These are phyloP conservation scores for Daldinia bambusicola DNA, from an alignment of 495 filamentous ascomycete species.

Conservation along the genomic window DNA sequence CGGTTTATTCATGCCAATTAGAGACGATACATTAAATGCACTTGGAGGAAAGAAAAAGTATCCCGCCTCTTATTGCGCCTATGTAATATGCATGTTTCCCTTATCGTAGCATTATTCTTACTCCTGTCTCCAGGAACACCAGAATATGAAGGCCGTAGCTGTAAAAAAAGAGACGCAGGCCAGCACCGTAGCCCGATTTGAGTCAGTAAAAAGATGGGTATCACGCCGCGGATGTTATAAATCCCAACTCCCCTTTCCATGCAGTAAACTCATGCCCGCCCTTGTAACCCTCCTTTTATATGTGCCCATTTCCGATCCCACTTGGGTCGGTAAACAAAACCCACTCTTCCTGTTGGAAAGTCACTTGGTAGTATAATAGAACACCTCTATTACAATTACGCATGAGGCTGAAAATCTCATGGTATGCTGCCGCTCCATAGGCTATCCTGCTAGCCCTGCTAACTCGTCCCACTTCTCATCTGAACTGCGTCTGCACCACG, in stretches of 20 bases:
- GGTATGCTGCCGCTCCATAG: background rate
- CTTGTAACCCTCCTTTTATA: conserved; percentile 5
- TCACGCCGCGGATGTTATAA: conserved; percentile 38
- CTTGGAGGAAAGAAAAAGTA: background rate
- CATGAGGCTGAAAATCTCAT: background rate
- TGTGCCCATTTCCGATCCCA: conserved; percentile 20
- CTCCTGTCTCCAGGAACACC: background rate
- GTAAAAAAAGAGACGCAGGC: conserved; percentile 6
- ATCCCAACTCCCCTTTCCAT: conserved; percentile 41
- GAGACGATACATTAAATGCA: background rate
- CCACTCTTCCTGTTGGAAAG: conserved; percentile 7
- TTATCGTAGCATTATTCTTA: background rate
- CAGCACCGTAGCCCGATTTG: background rate
- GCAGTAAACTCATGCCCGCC: conserved; percentile 21
- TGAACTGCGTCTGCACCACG: conserved; percentile 41
- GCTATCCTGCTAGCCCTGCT: conserved; percentile 1
- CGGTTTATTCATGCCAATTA: background rate
- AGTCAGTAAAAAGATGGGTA: conserved; percentile 34
- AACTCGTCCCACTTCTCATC: conserved; percentile 12
- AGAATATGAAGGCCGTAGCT: too few species aligned
- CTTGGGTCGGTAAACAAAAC: conserved; percentile 7
- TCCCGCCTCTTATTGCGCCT: background rate
- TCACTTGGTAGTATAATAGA: background rate
- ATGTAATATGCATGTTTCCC: conserved; percentile 7
- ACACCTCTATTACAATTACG: background rate